Evolutionary conservation across 352 stramenopile species (phyloP).

Genomic region (Phytophthora pinifolia): DNA sequence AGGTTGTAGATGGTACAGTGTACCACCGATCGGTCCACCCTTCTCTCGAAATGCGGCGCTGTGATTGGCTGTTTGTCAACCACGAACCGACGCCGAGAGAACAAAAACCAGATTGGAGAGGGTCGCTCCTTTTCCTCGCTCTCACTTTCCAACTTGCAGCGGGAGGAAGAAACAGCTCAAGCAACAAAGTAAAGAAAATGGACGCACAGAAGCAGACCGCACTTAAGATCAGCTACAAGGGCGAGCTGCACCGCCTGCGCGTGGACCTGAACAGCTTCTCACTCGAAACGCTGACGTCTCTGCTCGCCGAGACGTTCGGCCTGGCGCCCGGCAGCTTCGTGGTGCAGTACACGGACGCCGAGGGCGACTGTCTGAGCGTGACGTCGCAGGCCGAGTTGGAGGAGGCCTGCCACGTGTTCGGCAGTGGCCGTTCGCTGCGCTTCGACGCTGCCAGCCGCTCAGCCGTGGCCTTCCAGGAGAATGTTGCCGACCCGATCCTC

Average conservation of each 20-base stretch:
- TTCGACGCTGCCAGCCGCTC: slow-evolving; percentile 65
- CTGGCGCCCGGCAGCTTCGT: slow-evolving; percentile 51
- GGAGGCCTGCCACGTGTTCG: slow-evolving; percentile 63
- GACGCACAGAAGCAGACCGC: slow-evolving; percentile 54
- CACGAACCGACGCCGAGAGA: slow-evolving; percentile 28
- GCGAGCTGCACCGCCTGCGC: slow-evolving; percentile 81
- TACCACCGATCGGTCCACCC: slow-evolving; percentile 23
- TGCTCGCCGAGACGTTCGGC: slow-evolving; percentile 67
- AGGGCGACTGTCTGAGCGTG: slow-evolving; percentile 75
- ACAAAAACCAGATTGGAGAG: slow-evolving; percentile 23
- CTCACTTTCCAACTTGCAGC: slow-evolving; percentile 39
- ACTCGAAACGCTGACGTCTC: slow-evolving; percentile 44
- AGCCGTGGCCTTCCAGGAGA: slow-evolving; percentile 73
- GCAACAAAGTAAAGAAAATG: slow-evolving; percentile 32
- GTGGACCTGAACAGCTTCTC: slow-evolving; percentile 58
- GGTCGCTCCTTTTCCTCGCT: slow-evolving; percentile 5
- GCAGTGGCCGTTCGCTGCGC: slow-evolving; percentile 54
- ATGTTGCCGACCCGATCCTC: slow-evolving; percentile 75
- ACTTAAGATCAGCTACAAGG: slow-evolving; percentile 82
- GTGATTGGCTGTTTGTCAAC: slow-evolving; percentile 16
- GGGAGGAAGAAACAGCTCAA: neutral
- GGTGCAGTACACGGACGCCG: slow-evolving; percentile 82
- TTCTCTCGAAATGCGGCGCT: slow-evolving; percentile 4
- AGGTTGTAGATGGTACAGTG: slow-evolving; percentile 4
- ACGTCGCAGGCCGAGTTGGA: slow-evolving; percentile 66